Evolutionary conservation across 768 basidiomycete genomes (phyloP).

Genomic region (Phanerodontia chrysosporium): DNA sequence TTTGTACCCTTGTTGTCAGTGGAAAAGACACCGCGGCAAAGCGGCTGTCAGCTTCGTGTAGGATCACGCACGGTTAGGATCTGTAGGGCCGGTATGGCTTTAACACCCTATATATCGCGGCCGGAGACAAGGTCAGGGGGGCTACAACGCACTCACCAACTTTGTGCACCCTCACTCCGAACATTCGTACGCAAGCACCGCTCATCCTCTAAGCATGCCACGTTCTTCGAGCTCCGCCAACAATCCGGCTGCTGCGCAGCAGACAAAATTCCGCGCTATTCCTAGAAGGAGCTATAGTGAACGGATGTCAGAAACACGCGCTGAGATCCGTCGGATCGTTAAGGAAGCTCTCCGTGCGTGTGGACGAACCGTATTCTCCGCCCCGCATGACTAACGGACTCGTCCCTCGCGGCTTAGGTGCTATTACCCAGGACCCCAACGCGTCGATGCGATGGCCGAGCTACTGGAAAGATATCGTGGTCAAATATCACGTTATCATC

Average conservation of each 20-base stretch:
- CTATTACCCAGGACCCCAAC: conserved; percentile 20
- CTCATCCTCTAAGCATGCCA: conserved; percentile 6
- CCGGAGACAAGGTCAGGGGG: neutral
- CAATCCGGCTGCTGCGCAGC: conserved; percentile 14
- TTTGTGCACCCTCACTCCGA: neutral
- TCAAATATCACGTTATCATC: conserved; percentile 24
- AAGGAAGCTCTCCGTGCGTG: conserved; percentile 21
- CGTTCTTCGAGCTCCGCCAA: conserved; percentile 7
- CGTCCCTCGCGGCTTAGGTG: conserved; percentile 8
- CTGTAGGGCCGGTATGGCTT: conserved; percentile 10
- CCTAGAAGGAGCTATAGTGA: conserved; percentile 23
- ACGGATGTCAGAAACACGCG: conserved; percentile 25
- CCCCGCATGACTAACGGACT: neutral
- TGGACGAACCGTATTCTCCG: neutral
- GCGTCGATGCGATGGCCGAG: conserved; percentile 25
- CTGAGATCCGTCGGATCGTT: conserved; percentile 22
- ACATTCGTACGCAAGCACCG: neutral
- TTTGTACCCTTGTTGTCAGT: conserved; percentile 10
- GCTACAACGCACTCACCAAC: neutral
- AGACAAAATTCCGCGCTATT: conserved; percentile 23
- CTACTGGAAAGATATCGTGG: conserved; percentile 24
- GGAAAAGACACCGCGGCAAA: conserved; percentile 11
- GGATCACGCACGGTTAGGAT: conserved; percentile 8
- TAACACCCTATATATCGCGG: conserved; percentile 11
- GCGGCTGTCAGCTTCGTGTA: conserved; percentile 12